A percentile compares a stretch with the other conserved stretches of the same genome.
Evolutionary conservation across 176 grass and related monocot species (phyloP).

Genomic region (Musa acuminata): DNA sequence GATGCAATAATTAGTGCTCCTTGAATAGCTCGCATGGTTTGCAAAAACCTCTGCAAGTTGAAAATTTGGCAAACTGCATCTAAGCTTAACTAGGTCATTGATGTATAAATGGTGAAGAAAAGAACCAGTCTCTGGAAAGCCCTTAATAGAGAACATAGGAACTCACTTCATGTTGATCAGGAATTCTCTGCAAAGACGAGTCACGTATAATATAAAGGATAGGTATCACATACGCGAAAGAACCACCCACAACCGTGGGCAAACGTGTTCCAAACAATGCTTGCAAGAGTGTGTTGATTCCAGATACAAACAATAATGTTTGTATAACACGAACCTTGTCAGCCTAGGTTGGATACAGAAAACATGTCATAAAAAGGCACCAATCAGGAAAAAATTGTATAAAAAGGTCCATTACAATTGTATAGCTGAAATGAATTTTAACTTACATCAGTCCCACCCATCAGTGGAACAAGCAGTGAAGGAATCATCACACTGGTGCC

Average conservation of each 20-base stretch:
- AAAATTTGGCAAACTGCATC: background rate
- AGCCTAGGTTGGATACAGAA: conserved; percentile 17
- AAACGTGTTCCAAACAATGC: conserved; percentile 49
- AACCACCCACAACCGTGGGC: conserved; percentile 41
- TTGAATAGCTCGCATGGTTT: conserved; percentile 55
- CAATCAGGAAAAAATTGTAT: background rate
- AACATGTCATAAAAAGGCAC: background rate
- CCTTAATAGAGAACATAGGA: background rate
- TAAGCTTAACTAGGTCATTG: background rate
- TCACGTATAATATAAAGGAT: conserved; percentile 50
- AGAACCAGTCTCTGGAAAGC: background rate
- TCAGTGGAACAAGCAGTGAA: conserved; percentile 9
- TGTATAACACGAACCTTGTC: conserved; percentile 47
- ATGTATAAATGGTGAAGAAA: background rate
- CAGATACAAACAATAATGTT: conserved; percentile 47
- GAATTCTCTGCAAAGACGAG: conserved; percentile 35
- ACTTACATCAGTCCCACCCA: conserved; percentile 18
- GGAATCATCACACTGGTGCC: conserved; percentile 20
- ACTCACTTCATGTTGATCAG: conserved; percentile 42
- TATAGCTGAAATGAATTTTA: background rate
- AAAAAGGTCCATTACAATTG: too few species aligned
- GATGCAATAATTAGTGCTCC: conserved; percentile 42
- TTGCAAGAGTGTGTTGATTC: conserved; percentile 49
- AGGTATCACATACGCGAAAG: conserved; percentile 48
- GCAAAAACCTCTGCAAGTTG: conserved; percentile 43